Conservation (phyloP, 345 rosid species). For the Hibiscus syriacus region DNA sequence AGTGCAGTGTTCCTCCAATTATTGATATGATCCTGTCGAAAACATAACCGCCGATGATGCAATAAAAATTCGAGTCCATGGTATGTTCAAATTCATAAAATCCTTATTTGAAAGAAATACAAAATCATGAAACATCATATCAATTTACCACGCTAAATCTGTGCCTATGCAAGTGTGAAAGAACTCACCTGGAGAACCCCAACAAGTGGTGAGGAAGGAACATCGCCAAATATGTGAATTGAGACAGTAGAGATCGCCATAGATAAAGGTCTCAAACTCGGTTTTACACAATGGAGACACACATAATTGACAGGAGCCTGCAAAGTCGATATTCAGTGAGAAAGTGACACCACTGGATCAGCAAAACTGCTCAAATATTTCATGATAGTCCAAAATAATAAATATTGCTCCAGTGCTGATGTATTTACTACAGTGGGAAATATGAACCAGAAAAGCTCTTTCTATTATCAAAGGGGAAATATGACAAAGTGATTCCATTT, state of each 20-base stretch:
- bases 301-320: slow-evolving; percentile 96
- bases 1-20: slow-evolving; percentile 81
- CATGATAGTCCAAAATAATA: background rate
- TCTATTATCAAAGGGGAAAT: background rate
- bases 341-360: background rate
- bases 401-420: background rate
- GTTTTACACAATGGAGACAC: slow-evolving; percentile 86
- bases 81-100: background rate
- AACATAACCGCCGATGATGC: background rate
- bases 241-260: slow-evolving; percentile 93
- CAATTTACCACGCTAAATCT: background rate
- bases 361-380: background rate
- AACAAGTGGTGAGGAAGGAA: slow-evolving; percentile 96
- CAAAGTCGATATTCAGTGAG: background rate
- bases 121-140: background rate
- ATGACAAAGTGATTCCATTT: background rate
- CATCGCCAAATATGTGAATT: slow-evolving; percentile 93
- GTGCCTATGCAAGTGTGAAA: background rate
- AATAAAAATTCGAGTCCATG: background rate
- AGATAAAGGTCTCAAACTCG: slow-evolving; percentile 83
- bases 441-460: background rate
- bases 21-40: slow-evolving; percentile 11
- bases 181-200: slow-evolving; percentile 76
- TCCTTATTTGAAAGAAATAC: background rate
- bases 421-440: no score